These are phyloP conservation scores for Pseudonectria buxi DNA, from an alignment of 2,329 filamentous ascomycete genomes.

Conservation along the genomic window DNA sequence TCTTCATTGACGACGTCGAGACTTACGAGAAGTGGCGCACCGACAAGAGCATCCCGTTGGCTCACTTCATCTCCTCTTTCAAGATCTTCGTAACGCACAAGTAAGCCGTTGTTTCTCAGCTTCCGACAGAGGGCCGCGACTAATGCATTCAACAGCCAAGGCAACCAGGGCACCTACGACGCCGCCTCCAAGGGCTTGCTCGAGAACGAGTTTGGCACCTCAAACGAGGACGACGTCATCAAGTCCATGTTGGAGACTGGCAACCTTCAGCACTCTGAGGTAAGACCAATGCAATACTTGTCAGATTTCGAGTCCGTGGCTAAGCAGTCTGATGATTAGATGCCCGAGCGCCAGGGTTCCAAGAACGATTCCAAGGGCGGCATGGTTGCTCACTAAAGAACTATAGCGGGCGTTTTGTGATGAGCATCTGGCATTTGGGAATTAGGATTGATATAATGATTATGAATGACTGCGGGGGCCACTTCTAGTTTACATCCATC, in stretches of 20 bases:
- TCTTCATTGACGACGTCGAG: slow-evolving; percentile 54
- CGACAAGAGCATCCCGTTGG: slow-evolving; percentile 71
- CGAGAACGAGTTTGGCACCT: slow-evolving; percentile 81
- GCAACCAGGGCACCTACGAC: slow-evolving; percentile 73
- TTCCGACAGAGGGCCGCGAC: too few species aligned
- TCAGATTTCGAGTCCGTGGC: neutral
- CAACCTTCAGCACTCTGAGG: slow-evolving; percentile 54
- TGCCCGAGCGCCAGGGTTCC: slow-evolving; percentile 43
- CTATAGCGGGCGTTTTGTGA: slow-evolving; percentile 1
- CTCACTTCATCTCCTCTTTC: slow-evolving; percentile 80
- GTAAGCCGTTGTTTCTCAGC: too few species aligned
- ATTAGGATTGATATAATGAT: slow-evolving; percentile 1
- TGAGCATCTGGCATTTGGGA: slow-evolving; percentile 5
- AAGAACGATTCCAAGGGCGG: slow-evolving; percentile 47
- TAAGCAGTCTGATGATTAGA: slow-evolving; percentile 28
- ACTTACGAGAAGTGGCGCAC: slow-evolving; percentile 73
- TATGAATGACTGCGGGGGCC: neutral
- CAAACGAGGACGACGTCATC: slow-evolving; percentile 72
- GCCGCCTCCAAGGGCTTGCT: slow-evolving; percentile 66
- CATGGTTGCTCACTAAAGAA: slow-evolving; percentile 35
- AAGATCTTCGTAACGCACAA: slow-evolving; percentile 86
- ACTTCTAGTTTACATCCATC: too few species aligned
- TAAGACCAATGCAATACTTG: slow-evolving; percentile 23
- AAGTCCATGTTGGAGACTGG: slow-evolving; percentile 75
- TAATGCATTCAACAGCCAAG: slow-evolving; percentile 55